A percentile compares a stretch with the other conserved stretches of the same genome.
Conservation (phyloP, 2,329 filamentous ascomycete species). For the Cadophora luteo-olivacea region DNA sequence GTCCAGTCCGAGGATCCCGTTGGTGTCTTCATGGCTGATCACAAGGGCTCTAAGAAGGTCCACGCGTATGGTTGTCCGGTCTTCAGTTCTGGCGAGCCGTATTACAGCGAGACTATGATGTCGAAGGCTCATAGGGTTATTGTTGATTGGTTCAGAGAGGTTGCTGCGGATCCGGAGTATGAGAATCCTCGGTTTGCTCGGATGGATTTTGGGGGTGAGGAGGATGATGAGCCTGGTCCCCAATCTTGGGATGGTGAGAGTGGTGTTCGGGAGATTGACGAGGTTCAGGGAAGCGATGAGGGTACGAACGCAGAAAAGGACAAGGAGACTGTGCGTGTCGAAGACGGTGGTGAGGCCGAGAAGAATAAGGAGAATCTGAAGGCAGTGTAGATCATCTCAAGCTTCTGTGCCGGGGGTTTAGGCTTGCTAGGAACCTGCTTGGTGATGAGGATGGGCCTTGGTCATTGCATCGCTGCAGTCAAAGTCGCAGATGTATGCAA, state of each 20-base stretch:
- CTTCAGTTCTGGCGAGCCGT: constrained; percentile 69
- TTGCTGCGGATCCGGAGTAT: constrained; percentile 54
- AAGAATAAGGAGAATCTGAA: constrained; percentile 10
- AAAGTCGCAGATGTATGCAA: not conserved
- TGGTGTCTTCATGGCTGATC: constrained; percentile 59
- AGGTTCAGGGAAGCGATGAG: not conserved
- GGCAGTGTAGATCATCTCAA: not conserved
- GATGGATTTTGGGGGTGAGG: constrained; percentile 27
- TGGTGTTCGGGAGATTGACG: constrained; percentile 1
- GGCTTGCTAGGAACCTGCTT: not conserved
- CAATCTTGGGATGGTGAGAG: constrained; percentile 10
- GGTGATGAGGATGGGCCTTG: not conserved
- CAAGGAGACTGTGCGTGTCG: not conserved
- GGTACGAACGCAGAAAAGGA: not conserved
- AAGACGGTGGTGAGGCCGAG: not conserved
- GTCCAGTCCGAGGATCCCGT: constrained; percentile 57
- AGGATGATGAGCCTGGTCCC: constrained; percentile 8
- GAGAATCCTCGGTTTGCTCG: constrained; percentile 44
- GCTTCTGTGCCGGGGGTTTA: not conserved
- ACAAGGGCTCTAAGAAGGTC: constrained; percentile 47
- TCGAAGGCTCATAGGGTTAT: constrained; percentile 59
- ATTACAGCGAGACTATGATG: constrained; percentile 68
- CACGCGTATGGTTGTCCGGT: constrained; percentile 65
- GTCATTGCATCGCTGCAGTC: not conserved
- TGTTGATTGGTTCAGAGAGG: constrained; percentile 65